Percentiles rank a stretch among this genome's conserved stretches.
Evolutionary conservation across 306 rosid species (phyloP).

Genomic region (Arachis hypogaea): DNA sequence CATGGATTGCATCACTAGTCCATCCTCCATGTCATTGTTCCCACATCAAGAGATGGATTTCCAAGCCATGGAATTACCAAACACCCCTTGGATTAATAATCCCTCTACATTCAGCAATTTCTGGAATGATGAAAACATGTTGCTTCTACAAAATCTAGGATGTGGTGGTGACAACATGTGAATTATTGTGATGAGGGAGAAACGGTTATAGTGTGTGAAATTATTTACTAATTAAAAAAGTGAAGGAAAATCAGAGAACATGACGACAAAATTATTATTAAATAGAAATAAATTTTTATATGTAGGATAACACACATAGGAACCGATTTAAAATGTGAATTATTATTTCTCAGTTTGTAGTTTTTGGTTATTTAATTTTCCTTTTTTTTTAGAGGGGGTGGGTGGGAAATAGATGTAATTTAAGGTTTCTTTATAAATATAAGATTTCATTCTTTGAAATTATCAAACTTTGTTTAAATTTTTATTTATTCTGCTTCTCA

Average conservation of each 20-base stretch:
- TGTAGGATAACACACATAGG: conserved; percentile 47
- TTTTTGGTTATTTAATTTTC: conserved; percentile 37
- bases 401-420: conserved; percentile 60
- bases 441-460: conserved; percentile 63
- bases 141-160: conserved; percentile 61
- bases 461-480: conserved; percentile 15
- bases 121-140: conserved; percentile 75
- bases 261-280: background rate
- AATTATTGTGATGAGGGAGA: background rate
- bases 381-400: conserved; percentile 36
- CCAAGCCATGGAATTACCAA: conserved; percentile 54
- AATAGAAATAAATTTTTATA: conserved; percentile 40
- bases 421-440: conserved; percentile 37
- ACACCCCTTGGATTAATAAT: conserved; percentile 53
- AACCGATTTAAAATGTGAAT: conserved; percentile 51
- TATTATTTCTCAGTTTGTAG: conserved; percentile 49
- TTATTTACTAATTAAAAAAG: conserved; percentile 21
- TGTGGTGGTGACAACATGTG: conserved; percentile 40
- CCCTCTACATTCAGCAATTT: conserved; percentile 51
- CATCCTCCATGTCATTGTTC: conserved; percentile 41
- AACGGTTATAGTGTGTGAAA: conserved; percentile 11
- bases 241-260: background rate
- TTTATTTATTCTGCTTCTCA: conserved; percentile 19
- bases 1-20: conserved; percentile 53
- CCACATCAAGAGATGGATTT: conserved; percentile 55